phyloP scores from a whole-genome alignment of 345 rosid genomes.

The Mercurialis annua region DNA sequence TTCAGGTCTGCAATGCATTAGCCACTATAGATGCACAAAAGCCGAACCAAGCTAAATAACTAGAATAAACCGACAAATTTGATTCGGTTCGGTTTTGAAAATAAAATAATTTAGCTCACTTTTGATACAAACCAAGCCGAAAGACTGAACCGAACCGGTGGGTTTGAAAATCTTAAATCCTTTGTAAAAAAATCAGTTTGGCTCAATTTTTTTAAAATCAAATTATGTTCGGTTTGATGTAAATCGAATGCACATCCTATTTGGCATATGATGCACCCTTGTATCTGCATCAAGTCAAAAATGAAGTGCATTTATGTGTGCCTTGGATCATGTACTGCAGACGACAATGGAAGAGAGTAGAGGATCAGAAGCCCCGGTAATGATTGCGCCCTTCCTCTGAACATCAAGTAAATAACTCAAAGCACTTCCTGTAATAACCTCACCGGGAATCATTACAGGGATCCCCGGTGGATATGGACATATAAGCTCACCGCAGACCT shows the following conservation, averaged over 20 bases:
- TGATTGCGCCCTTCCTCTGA: constrained; percentile 34
- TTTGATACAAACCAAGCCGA: too few species aligned
- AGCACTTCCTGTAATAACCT: constrained; percentile 40
- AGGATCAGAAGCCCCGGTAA: constrained; percentile 58
- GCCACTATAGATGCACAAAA: too few species aligned
- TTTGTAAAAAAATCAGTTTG: too few species aligned
- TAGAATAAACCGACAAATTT: too few species aligned
- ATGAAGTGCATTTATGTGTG: not conserved
- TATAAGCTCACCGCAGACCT: constrained; percentile 51
- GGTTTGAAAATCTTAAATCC: too few species aligned
- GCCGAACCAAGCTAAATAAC: too few species aligned
- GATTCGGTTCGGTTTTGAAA: too few species aligned
- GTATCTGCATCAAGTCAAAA: not conserved
- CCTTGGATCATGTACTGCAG: constrained; percentile 22
- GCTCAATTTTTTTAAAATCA: too few species aligned
- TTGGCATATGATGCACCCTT: not conserved
- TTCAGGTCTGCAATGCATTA: too few species aligned
- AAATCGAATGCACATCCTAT: not conserved
- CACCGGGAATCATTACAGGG: constrained; percentile 52
- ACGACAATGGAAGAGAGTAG: constrained; percentile 41
- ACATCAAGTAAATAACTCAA: constrained; percentile 41
- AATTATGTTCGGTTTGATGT: too few species aligned
- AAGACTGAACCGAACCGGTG: too few species aligned
- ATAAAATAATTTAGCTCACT: too few species aligned
- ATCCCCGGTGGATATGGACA: constrained; percentile 58